A percentile compares a stretch with the other conserved stretches of the same genome.
Conservation (phyloP, 805 yeast species). For the Candida caryicola region DNA sequence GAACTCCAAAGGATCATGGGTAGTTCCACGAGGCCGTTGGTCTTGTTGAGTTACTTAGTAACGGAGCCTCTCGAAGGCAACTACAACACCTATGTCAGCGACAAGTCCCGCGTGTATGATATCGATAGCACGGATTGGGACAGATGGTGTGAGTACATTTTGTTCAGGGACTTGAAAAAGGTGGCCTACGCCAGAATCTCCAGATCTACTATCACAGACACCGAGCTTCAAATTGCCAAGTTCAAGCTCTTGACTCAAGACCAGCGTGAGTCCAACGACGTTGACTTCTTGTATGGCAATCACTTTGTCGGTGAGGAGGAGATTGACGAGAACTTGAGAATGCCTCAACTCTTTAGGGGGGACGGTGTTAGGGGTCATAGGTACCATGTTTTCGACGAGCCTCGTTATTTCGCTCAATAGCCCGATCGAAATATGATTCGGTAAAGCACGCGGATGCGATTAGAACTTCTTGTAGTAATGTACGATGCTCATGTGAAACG, state of each 20-base stretch:
- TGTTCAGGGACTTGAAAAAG: constrained; percentile 82
- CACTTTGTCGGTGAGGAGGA: constrained; percentile 52
- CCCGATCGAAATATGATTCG: neutral
- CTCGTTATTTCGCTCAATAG: constrained; percentile 63
- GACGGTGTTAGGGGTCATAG: constrained; percentile 92
- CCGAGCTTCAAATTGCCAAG: constrained; percentile 94
- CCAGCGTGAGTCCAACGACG: constrained; percentile 31
- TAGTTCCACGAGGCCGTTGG: constrained; percentile 73
- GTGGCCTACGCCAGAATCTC: constrained; percentile 92
- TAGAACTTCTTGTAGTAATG: no score
- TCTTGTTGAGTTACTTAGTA: constrained; percentile 85
- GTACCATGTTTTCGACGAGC: constrained; percentile 93
- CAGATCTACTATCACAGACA: constrained; percentile 91
- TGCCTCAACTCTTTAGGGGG: constrained; percentile 78
- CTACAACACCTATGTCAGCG: constrained; percentile 87
- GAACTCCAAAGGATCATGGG: constrained; percentile 80
- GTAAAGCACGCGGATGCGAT: no score
- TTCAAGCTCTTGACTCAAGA: constrained; percentile 56
- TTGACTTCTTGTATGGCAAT: constrained; percentile 50
- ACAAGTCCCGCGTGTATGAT: constrained; percentile 82
- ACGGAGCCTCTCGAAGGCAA: constrained; percentile 86
- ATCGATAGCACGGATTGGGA: constrained; percentile 93
- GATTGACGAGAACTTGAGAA: constrained; percentile 61
- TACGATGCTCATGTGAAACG: no score
- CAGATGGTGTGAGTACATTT: constrained; percentile 96